phyloP scores from a whole-genome alignment of 2,329 filamentous ascomycete species.

The Fusarium zealandicum region DNA sequence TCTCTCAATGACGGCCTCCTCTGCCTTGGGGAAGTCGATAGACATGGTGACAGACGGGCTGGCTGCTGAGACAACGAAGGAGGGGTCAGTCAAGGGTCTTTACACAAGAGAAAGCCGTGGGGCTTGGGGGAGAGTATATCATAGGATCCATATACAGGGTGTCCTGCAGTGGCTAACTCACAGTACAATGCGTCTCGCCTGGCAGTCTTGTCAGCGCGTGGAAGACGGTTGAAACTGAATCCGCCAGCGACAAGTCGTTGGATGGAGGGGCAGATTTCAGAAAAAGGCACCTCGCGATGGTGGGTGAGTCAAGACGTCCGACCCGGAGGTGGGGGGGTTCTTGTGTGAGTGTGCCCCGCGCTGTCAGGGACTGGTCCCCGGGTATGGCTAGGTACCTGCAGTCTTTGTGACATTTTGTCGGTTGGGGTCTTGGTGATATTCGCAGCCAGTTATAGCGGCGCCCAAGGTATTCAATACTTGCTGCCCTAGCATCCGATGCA shows the following conservation, averaged over 20 bases:
- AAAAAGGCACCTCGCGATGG: constrained; percentile 37
- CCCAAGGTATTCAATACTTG: too few species aligned
- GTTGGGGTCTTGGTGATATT: too few species aligned
- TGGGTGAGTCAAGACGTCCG: constrained; percentile 40
- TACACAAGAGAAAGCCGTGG: not conserved
- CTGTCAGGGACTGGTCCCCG: constrained; percentile 2
- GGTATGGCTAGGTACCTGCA: too few species aligned
- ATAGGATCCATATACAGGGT: not conserved
- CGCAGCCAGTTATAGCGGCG: too few species aligned
- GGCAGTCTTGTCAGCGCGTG: constrained; percentile 21
- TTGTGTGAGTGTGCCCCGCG: constrained; percentile 40
- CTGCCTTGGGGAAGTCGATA: constrained; percentile 91
- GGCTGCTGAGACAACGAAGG: constrained; percentile 9
- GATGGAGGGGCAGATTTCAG: constrained; percentile 41
- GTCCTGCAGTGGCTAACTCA: constrained; percentile 18
- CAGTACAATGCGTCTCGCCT: constrained; percentile 22
- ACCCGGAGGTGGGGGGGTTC: constrained; percentile 30
- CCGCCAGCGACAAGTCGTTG: constrained; percentile 29
- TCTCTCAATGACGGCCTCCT: constrained; percentile 81
- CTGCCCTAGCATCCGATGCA: too few species aligned
- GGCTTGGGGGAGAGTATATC: not conserved
- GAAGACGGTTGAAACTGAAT: constrained; percentile 17
- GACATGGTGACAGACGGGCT: constrained; percentile 63
- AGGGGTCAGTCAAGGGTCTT: constrained; percentile 21
- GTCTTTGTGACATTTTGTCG: too few species aligned